A percentile compares a stretch with the other conserved stretches of the same genome.
These are phyloP conservation scores for Xanthoconium separans DNA, from an alignment of 1,284 basidiomycete genomes.

Conservation along the genomic window DNA sequence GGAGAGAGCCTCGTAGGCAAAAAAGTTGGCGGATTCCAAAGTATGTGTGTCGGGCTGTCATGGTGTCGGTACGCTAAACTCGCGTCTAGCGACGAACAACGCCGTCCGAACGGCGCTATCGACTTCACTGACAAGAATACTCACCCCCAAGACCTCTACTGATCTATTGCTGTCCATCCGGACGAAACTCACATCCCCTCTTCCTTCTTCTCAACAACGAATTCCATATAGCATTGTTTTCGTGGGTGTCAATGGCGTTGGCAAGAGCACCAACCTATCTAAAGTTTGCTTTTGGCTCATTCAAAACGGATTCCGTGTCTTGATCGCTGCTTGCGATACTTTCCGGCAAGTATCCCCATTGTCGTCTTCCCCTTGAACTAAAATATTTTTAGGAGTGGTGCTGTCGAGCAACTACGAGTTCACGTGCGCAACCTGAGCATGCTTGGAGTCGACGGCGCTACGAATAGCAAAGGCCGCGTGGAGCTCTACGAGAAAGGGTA, in stretches of 20 bases:
- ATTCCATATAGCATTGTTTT: slow-evolving; percentile 94
- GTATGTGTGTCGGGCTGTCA: slow-evolving; percentile 45
- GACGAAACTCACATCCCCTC: slow-evolving; percentile 67
- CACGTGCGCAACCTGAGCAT: slow-evolving; percentile 95
- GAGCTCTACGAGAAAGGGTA: slow-evolving; percentile 97
- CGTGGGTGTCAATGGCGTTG: slow-evolving; percentile 99
- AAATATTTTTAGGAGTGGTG: slow-evolving; percentile 68
- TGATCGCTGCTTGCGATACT: slow-evolving; percentile 98
- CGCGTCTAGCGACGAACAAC: slow-evolving; percentile 67
- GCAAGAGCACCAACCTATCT: slow-evolving; percentile 96
- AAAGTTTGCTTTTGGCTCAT: slow-evolving; percentile 99
- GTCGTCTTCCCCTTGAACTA: background rate
- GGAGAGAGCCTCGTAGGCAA: slow-evolving; percentile 88
- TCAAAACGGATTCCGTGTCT: slow-evolving; percentile 89
- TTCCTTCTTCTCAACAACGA: slow-evolving; percentile 70
- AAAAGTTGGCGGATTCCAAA: slow-evolving; percentile 85
- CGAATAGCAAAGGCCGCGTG: slow-evolving; percentile 71
- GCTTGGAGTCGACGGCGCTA: slow-evolving; percentile 72
- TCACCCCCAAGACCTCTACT: slow-evolving; percentile 96
- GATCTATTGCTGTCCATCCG: slow-evolving; percentile 86
- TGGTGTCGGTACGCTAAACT: slow-evolving; percentile 7
- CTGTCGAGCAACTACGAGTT: slow-evolving; percentile 96
- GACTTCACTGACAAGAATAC: slow-evolving; percentile 85
- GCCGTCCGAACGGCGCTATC: slow-evolving; percentile 86
- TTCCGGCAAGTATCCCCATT: slow-evolving; percentile 62